Conservation (phyloP, 176 grass and related monocot species). For the Raddia guianensis region DNA sequence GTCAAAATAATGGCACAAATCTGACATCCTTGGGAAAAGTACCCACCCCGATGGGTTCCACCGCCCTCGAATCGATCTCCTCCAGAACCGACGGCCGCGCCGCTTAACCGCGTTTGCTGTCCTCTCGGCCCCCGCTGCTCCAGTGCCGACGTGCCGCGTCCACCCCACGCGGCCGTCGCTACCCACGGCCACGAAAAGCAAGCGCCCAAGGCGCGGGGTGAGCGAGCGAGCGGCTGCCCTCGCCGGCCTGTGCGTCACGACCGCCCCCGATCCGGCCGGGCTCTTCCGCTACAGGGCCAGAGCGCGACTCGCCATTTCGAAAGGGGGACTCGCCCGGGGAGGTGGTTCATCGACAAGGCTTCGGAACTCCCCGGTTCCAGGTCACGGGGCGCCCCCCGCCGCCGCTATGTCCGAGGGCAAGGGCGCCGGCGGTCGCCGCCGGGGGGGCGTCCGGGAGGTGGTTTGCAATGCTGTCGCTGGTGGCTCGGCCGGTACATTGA, state of each 20-base stretch:
- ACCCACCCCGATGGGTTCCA: too few species aligned
- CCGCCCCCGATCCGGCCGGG: conserved; percentile 14
- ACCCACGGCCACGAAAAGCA: neutral
- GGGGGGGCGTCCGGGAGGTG: conserved; percentile 29
- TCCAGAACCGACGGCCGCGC: neutral
- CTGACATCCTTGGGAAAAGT: too few species aligned
- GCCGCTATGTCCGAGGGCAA: conserved; percentile 32
- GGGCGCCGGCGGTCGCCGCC: neutral
- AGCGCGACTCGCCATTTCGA: conserved; percentile 8
- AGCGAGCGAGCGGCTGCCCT: neutral
- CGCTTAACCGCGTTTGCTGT: too few species aligned
- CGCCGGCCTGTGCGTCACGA: neutral
- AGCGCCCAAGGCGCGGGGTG: neutral
- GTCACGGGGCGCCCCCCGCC: neutral
- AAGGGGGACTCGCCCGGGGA: neutral
- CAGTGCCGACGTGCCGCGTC: neutral
- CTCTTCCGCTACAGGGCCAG: neutral
- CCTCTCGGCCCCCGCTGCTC: neutral
- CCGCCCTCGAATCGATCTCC: neutral
- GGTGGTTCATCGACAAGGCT: neutral
- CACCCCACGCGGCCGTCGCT: neutral
- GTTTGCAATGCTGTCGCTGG: conserved; percentile 66
- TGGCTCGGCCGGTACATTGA: conserved; percentile 58
- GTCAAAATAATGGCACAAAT: too few species aligned
- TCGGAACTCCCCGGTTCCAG: neutral